Conservation (phyloP, 352 stramenopile species). For the Phytophthora ramorum region DNA sequence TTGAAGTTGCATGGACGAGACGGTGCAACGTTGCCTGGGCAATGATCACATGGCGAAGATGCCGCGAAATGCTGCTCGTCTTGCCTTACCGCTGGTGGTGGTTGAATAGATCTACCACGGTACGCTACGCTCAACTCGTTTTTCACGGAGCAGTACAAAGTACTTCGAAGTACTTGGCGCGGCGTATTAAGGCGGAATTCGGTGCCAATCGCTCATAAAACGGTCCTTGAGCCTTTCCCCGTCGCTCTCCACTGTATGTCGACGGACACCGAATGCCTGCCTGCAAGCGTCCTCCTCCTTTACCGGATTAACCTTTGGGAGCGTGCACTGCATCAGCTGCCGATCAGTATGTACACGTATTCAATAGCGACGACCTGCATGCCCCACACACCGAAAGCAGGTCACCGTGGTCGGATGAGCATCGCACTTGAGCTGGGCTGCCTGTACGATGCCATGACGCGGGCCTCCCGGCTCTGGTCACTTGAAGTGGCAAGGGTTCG, state of each 20-base stretch:
- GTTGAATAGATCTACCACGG: background rate
- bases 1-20: background rate
- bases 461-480: conserved; percentile 3
- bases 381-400: background rate
- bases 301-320: conserved; percentile 9
- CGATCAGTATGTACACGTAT: no score
- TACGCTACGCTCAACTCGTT: background rate
- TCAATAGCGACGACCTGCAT: background rate
- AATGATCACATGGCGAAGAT: background rate
- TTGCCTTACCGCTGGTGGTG: background rate
- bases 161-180: background rate
- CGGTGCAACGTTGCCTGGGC: background rate
- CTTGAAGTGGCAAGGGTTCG: conserved; percentile 17
- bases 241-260: background rate
- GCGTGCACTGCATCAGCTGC: no score
- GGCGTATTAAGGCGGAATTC: conserved; percentile 2
- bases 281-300: conserved; percentile 3
- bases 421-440: conserved; percentile 2
- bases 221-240: conserved; percentile 8
- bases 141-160: no score
- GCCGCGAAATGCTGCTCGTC: no score
- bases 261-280: conserved; percentile 2
- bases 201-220: conserved; percentile 21
- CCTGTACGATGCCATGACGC: conserved; percentile 27
- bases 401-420: background rate